A percentile compares a stretch with the other conserved stretches of the same genome.
Conservation (phyloP, 2,329 filamentous ascomycete genomes). For the Calonectria henricotiae region DNA sequence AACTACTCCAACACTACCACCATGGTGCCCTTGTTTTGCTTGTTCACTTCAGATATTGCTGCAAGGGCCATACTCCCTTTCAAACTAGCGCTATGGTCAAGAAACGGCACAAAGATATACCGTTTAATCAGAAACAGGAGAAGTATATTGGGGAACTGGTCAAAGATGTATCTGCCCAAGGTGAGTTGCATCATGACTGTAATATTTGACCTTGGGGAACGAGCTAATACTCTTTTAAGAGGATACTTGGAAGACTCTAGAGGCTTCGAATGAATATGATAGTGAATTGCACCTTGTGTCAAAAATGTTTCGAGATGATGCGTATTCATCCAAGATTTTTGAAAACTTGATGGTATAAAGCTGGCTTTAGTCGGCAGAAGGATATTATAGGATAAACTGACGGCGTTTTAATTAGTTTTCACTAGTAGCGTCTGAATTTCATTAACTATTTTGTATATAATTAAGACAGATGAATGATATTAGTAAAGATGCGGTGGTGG, state of each 20-base stretch:
- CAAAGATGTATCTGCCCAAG: not conserved
- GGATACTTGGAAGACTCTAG: not conserved
- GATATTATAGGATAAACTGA: not conserved
- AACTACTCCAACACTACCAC: not conserved
- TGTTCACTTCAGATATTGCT: constrained; percentile 11
- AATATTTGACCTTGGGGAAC: not conserved
- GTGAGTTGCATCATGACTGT: not conserved
- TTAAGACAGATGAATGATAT: no score
- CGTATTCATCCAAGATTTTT: not conserved
- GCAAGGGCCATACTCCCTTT: constrained; percentile 12
- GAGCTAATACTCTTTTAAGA: not conserved
- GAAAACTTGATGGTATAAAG: not conserved
- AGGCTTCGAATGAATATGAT: not conserved
- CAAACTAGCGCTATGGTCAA: not conserved
- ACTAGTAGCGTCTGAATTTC: no score
- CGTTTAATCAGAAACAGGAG: not conserved
- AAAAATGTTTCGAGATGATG: not conserved
- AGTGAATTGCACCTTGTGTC: not conserved
- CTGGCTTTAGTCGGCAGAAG: not conserved
- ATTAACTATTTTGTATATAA: no score
- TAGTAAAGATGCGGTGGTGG: no score
- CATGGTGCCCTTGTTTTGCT: constrained; percentile 1
- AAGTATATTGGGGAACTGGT: not conserved
- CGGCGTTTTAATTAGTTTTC: not conserved
- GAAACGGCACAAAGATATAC: no score